phyloP scores from a whole-genome alignment of 768 basidiomycete species.

The Panaeolus papilionaceus region DNA sequence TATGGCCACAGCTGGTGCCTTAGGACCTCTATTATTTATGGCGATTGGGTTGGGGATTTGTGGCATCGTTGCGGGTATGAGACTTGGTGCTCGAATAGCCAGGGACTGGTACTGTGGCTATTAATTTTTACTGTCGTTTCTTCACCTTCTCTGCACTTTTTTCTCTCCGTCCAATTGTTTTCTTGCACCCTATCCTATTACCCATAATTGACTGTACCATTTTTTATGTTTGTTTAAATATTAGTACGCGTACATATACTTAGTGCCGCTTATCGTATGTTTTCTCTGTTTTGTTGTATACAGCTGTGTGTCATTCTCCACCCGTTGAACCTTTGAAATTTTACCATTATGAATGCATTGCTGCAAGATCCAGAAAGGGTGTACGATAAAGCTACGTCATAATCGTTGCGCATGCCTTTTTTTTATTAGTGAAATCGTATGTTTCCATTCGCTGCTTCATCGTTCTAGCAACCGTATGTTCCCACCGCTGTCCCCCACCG shows the following conservation, averaged over 20 bases:
- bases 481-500: not conserved
- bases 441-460: slow-evolving; percentile 3
- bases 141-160: not conserved
- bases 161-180: slow-evolving; percentile 12
- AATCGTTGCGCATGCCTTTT: not conserved
- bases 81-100: slow-evolving; percentile 23
- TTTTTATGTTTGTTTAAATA: slow-evolving; percentile 5
- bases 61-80: slow-evolving; percentile 20
- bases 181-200: slow-evolving; percentile 20
- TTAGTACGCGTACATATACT: not conserved
- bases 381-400: not conserved
- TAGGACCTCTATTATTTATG: slow-evolving; percentile 30
- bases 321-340: not conserved
- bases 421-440: slow-evolving; percentile 9
- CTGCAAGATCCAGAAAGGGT: not conserved
- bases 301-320: not conserved
- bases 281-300: slow-evolving; percentile 3
- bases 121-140: slow-evolving; percentile 3
- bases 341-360: not conserved
- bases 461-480: slow-evolving; percentile 2
- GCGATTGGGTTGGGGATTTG: slow-evolving; percentile 24
- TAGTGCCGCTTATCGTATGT: slow-evolving; percentile 4
- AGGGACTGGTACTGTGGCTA: slow-evolving; percentile 21
- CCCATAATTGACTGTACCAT: slow-evolving; percentile 1
- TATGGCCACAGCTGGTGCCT: slow-evolving; percentile 26